Evolutionary conservation across 2,329 filamentous ascomycete genomes (phyloP), one percentile per base, ranked within the genome.

Genomic region (Cladorrhinum sp.): DNA sequence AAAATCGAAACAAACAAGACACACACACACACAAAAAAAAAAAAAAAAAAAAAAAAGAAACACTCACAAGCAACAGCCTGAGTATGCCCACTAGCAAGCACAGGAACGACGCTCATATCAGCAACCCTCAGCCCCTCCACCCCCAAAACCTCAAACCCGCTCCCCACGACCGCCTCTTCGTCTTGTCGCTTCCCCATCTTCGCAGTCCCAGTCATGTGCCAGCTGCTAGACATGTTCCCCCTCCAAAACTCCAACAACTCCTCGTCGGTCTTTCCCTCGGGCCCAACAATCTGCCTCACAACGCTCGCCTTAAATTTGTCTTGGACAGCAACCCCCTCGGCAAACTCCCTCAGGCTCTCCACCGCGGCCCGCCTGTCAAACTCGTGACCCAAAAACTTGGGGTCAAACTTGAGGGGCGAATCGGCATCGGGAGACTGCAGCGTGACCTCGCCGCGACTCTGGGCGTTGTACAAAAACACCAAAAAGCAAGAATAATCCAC

Each of bases 161-260:
- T 73, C 67, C 85, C 81, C 6, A 86, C 81, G 26, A 75, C 80
- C 1, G 79, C 77, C 33, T 77, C 74, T 0, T 61, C 58, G 7
- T 80, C 77, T 1, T 69, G 75, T 0, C 59, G 42, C 62, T 72
- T 77, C 0, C 84, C 84, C 84, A 87, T 87, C 68, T 80, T 80
- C 6, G 76, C 77, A 0, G 84, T 87, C 0, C 82, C 80, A 0
- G 76, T 82, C 79, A 79, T 85, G 69, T 82, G 83, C 80, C 78
- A 86, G 59, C 74, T 81, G 2, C 77, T 81, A 28, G 70, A 74
- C 18, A 76, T 72, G 23, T 71, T 78, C 26, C 77, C 70, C 57
- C 71, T 73, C 77, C 77, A 84, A 65, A 77, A 74, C 2, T 65
- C 71, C 8, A 78, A 68, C 12, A 88, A 73, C 60, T 86, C 82